phyloP scores from a whole-genome alignment of 2,329 filamentous ascomycete species.

The Diplodia corticola region DNA sequence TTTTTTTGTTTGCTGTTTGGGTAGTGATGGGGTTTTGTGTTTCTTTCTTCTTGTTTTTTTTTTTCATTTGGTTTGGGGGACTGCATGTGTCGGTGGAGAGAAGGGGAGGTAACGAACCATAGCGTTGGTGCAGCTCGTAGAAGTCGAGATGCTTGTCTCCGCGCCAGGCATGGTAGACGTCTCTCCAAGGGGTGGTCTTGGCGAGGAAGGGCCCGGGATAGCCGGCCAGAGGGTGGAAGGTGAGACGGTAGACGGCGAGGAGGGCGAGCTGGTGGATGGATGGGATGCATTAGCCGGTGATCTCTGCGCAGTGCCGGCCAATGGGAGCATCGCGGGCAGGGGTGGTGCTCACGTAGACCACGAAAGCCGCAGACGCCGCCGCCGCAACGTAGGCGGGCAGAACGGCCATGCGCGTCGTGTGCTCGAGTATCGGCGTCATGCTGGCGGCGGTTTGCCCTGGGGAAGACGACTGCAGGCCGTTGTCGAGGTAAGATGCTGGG shows the following conservation, averaged over 20 bases:
- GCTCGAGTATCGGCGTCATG: not conserved
- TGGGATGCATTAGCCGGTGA: not conserved
- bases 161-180: constrained; percentile 67
- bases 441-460: not conserved
- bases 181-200: constrained; percentile 37
- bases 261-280: not conserved
- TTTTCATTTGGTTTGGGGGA: no score
- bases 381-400: not conserved
- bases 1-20: not conserved
- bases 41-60: no score
- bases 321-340: not conserved
- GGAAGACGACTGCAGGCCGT: not conserved
- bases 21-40: no score
- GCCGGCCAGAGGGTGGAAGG: constrained; percentile 45
- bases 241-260: constrained; percentile 39
- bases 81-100: no score
- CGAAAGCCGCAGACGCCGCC: not conserved
- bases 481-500: not conserved
- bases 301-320: not conserved
- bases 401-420: not conserved
- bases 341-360: not conserved
- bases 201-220: constrained; percentile 47
- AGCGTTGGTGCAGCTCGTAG: constrained; percentile 67
- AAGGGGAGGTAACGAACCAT: constrained; percentile 52
- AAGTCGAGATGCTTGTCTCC: constrained; percentile 75